These are phyloP conservation scores for Phialophora verrucosa DNA, from an alignment of 2,329 filamentous ascomycete species.

Conservation along the genomic window DNA sequence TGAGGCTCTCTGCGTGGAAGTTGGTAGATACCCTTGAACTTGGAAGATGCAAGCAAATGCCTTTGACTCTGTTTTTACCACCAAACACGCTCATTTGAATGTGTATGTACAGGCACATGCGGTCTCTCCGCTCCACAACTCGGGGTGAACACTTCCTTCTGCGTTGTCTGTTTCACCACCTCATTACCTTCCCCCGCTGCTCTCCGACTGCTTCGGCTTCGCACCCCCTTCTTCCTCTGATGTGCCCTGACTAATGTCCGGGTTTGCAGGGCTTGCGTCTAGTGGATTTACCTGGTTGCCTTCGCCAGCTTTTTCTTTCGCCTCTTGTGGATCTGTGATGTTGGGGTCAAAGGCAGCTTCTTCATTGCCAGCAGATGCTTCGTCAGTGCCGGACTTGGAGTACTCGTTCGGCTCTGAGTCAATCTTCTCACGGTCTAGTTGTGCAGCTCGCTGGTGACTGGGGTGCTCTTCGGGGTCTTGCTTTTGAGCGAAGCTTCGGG, in stretches of 20 bases:
- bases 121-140: neutral
- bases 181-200: slow-evolving; percentile 38
- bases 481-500: slow-evolving; percentile 7
- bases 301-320: slow-evolving; percentile 54
- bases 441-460: slow-evolving; percentile 31
- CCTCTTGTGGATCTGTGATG: slow-evolving; percentile 69
- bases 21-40: neutral
- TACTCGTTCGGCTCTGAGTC: slow-evolving; percentile 70
- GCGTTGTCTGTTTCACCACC: slow-evolving; percentile 29
- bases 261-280: slow-evolving; percentile 66
- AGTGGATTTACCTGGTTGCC: slow-evolving; percentile 57
- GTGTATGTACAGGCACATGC: neutral
- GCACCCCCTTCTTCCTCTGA: slow-evolving; percentile 52
- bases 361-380: slow-evolving; percentile 61
- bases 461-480: slow-evolving; percentile 30
- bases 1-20: neutral
- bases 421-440: slow-evolving; percentile 63
- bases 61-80: neutral
- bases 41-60: neutral
- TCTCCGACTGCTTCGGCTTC: slow-evolving; percentile 47
- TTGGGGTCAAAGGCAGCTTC: slow-evolving; percentile 72
- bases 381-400: slow-evolving; percentile 69
- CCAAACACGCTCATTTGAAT: neutral
- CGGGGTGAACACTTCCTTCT: neutral
- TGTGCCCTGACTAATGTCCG: slow-evolving; percentile 60